A percentile compares a stretch with the other conserved stretches of the same genome.
Conservation (phyloP, 768 basidiomycete species). For the Russula sp. region DNA sequence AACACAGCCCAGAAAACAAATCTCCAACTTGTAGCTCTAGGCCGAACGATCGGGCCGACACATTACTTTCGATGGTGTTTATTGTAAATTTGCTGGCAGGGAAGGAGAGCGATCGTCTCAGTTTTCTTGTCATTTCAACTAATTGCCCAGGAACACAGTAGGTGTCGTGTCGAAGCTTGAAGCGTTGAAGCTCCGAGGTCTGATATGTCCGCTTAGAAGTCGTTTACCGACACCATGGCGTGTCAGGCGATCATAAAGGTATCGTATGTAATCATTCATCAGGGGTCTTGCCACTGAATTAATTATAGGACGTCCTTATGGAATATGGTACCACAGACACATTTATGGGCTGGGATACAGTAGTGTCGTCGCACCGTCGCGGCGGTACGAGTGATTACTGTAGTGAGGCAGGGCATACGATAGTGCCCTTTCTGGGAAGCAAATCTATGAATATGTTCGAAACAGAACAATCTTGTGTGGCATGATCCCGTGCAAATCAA, state of each 20-base stretch:
- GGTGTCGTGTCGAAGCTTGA: neutral
- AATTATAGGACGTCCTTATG: neutral
- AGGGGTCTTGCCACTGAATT: neutral
- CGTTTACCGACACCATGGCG: neutral
- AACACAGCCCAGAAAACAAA: neutral
- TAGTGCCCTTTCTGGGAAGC: neutral
- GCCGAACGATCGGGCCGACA: neutral
- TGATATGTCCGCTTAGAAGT: neutral
- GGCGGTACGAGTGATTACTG: neutral
- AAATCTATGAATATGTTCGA: neutral
- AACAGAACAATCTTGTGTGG: neutral
- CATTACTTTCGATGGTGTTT: neutral
- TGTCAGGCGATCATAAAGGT: neutral
- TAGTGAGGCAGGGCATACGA: neutral
- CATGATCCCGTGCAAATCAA: neutral
- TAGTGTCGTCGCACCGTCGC: neutral
- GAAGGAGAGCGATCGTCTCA: neutral
- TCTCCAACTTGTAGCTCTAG: neutral
- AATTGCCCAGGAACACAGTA: slow-evolving; percentile 1
- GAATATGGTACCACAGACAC: neutral
- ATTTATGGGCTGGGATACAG: neutral
- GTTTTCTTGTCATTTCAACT: neutral
- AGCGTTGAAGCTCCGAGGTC: neutral
- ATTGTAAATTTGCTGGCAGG: slow-evolving; percentile 1
- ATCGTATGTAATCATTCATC: neutral